These are phyloP conservation scores for Auriscalpium orientale DNA, from an alignment of 768 basidiomycete species.

Conservation along the genomic window DNA sequence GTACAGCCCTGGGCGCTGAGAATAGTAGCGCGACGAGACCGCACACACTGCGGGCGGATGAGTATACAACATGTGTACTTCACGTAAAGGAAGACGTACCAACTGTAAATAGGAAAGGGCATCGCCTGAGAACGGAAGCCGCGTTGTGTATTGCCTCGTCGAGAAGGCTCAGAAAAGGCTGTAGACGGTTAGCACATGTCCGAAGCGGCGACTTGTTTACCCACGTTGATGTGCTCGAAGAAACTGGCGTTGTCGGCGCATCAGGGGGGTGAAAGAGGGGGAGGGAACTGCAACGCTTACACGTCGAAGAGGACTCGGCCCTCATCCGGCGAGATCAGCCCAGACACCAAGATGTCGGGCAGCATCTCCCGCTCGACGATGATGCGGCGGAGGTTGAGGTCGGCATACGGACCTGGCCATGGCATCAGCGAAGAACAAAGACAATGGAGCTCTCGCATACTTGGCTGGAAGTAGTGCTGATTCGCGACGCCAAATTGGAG, in stretches of 20 bases:
- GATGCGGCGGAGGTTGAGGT: constrained; percentile 24
- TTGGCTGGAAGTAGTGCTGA: constrained; percentile 12
- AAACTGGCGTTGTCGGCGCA: constrained; percentile 26
- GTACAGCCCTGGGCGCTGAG: constrained; percentile 47
- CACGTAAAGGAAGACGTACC: constrained; percentile 30
- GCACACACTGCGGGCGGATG: constrained; percentile 47
- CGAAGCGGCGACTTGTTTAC: constrained; percentile 11
- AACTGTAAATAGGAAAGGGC: constrained; percentile 55
- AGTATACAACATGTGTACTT: constrained; percentile 2
- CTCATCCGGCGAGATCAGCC: constrained; percentile 23
- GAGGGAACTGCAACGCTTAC: constrained; percentile 14
- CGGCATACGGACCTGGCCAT: constrained; percentile 20
- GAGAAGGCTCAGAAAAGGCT: constrained; percentile 53
- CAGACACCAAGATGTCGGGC: constrained; percentile 25
- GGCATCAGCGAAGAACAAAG: background rate
- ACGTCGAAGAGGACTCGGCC: constrained; percentile 22
- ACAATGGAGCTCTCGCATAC: background rate
- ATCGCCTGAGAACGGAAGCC: constrained; percentile 41
- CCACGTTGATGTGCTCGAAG: constrained; percentile 46
- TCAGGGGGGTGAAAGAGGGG: background rate
- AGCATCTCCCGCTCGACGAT: constrained; percentile 26
- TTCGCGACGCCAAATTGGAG: constrained; percentile 10
- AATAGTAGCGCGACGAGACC: constrained; percentile 59
- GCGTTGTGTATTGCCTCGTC: constrained; percentile 52
- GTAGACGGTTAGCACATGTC: background rate